Evolutionary conservation across 2,329 filamentous ascomycete species (phyloP), one percentile per base, ranked within the genome.

Genomic region (Hymenoscyphus repandus): DNA sequence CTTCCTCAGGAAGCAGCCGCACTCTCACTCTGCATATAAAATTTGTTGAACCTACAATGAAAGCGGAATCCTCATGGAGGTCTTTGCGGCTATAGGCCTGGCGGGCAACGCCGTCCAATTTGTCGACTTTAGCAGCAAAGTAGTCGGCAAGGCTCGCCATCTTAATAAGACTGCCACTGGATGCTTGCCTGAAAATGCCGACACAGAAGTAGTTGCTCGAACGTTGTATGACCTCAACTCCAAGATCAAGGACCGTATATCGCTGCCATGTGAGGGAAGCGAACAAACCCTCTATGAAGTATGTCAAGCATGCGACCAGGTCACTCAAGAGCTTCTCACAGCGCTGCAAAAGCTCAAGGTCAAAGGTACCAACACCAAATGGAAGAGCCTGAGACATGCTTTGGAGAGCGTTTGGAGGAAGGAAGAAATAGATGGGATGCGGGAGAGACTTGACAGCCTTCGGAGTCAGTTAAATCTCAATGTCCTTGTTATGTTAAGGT

Each of bases 1-100:
- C 22, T 27, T 27, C 22, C 22, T 27, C 7, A 27, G 22, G 22
- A 27, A 27, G 22, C 7, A 27, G 22, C 22, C 22, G 22, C 22
- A 7, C 22, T 27, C 4, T 7, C 22, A 4, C 7, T 27, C 7
- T 27, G 7, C 4, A 27, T 27, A 4, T 4, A 27, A 27, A 27
- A 7, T 27, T 7, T 27, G 7, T 7, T 27, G 22, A 27, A 27
- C 22, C 22, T 27, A 7, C 4, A 27, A 27, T 27, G 22, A 27
- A 27, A 27, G 7, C 22, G 7, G 22, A n/a, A 27, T 27, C 7
- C 4, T 27, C 7, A 27, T 27, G 22, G 22, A 27, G 22, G 22
- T 7, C 34, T 11, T 7, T 49, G 6, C 67, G 91, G 89, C 55
- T 79, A 86, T 1, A 82, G 34, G 12, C 15, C 12, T 37, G 34